Evolutionary conservation across 257 asterid genomes (phyloP).

Genomic region (Nicotiana attenuata): DNA sequence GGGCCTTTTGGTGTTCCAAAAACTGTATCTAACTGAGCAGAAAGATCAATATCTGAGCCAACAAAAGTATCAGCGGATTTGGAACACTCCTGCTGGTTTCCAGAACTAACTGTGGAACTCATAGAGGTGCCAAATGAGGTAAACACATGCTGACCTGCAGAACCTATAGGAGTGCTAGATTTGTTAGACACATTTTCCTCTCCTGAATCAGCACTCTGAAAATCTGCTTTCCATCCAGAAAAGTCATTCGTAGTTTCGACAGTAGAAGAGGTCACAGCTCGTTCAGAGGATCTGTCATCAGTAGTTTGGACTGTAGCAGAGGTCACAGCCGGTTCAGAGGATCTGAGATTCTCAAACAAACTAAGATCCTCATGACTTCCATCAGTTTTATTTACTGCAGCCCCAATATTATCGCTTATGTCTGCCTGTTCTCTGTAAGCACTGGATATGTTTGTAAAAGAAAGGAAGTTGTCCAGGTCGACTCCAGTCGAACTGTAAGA

Average conservation of each 20-base stretch:
- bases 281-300: conserved; percentile 31
- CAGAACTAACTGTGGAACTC: conserved; percentile 27
- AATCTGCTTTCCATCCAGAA: conserved; percentile 82
- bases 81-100: conserved; percentile 25
- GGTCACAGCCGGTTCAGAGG: conserved; percentile 35
- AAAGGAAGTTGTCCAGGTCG: conserved; percentile 57
- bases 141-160: conserved; percentile 24
- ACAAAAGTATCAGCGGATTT: conserved; percentile 13
- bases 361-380: conserved; percentile 35
- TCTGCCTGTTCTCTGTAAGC: conserved; percentile 26
- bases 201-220: conserved; percentile 51
- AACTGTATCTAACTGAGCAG: conserved; percentile 59
- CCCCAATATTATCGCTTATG: conserved; percentile 18
- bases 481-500: conserved; percentile 41
- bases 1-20: conserved; percentile 38
- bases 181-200: conserved; percentile 25
- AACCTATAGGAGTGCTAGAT: conserved; percentile 23
- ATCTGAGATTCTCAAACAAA: conserved; percentile 43
- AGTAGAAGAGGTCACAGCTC: conserved; percentile 29
- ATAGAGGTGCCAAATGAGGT: conserved; percentile 29
- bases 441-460: conserved; percentile 31
- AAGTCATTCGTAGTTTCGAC: conserved; percentile 26
- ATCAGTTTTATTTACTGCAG: conserved; percentile 27
- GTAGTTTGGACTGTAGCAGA: conserved; percentile 22
- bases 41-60: conserved; percentile 42